Evolutionary conservation across 1,284 basidiomycete genomes (phyloP).

Genomic region (Gymnopus androsaceus): DNA sequence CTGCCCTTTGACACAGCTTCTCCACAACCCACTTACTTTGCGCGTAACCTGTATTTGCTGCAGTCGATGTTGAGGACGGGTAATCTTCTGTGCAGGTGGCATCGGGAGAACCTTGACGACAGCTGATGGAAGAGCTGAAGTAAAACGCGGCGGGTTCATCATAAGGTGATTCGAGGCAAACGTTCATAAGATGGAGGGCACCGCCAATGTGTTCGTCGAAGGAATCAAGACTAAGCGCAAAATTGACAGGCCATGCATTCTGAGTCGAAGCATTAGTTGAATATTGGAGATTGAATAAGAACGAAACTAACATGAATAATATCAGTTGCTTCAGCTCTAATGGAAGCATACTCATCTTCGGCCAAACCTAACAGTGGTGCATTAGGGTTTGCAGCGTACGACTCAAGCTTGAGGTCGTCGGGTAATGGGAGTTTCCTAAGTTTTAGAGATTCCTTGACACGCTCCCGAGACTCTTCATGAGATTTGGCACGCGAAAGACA

Average conservation of each 20-base stretch:
- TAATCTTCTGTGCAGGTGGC: constrained; percentile 39
- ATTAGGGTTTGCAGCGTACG: constrained; percentile 47
- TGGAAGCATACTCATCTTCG: constrained; percentile 35
- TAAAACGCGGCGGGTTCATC: constrained; percentile 45
- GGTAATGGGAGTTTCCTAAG: constrained; percentile 28
- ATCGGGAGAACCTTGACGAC: constrained; percentile 31
- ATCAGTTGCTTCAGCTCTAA: constrained; percentile 39
- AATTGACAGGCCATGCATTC: constrained; percentile 54
- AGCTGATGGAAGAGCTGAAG: constrained; percentile 60
- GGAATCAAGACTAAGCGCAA: constrained; percentile 45
- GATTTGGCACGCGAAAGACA: constrained; percentile 53
- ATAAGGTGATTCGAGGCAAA: constrained; percentile 45
- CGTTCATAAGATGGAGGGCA: constrained; percentile 54
- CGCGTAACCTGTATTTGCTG: constrained; percentile 56
- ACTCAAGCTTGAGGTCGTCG: constrained; percentile 34
- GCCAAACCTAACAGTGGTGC: constrained; percentile 42
- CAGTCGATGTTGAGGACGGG: constrained; percentile 35
- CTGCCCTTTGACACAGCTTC: constrained; percentile 49
- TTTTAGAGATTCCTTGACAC: constrained; percentile 38
- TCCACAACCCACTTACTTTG: constrained; percentile 65
- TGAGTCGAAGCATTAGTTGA: constrained; percentile 18
- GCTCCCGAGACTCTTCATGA: constrained; percentile 37
- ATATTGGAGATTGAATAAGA: constrained; percentile 15
- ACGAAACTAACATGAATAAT: constrained; percentile 49
- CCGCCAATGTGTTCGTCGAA: constrained; percentile 55